A percentile compares a stretch with the other conserved stretches of the same genome.
Conservation (phyloP, 345 rosid species). For the Euphorbia lathyris region DNA sequence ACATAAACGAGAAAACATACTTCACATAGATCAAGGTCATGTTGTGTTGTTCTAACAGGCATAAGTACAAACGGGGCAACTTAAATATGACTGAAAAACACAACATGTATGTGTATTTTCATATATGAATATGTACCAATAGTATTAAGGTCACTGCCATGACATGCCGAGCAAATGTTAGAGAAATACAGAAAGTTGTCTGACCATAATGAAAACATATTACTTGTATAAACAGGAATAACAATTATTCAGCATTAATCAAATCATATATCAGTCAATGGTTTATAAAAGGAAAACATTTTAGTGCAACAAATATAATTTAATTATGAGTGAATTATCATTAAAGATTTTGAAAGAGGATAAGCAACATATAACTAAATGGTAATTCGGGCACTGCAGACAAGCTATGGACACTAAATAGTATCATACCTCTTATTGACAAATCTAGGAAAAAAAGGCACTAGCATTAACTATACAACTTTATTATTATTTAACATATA, state of each 20-base stretch:
- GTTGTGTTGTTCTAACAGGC: conserved; percentile 24
- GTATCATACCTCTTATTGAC: no score
- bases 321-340: background rate
- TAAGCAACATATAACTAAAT: background rate
- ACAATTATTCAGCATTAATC: no score
- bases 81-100: conserved; percentile 27
- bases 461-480: no score
- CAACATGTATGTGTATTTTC: conserved; percentile 32
- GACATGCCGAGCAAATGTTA: background rate
- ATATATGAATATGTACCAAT: conserved; percentile 32
- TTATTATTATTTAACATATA: no score
- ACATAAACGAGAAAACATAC: conserved; percentile 11
- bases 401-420: no score
- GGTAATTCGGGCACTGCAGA: no score
- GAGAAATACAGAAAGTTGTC: background rate
- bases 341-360: background rate
- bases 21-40: conserved; percentile 18
- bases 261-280: background rate
- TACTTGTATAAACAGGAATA: background rate
- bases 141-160: conserved; percentile 32
- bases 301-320: background rate
- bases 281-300: background rate
- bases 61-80: conserved; percentile 29
- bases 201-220: background rate
- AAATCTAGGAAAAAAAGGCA: no score